Evolutionary conservation across 108 stramenopile species (phyloP), one percentile per base, ranked within the genome.

Genomic region (Cylindrotheca fusiformis): DNA sequence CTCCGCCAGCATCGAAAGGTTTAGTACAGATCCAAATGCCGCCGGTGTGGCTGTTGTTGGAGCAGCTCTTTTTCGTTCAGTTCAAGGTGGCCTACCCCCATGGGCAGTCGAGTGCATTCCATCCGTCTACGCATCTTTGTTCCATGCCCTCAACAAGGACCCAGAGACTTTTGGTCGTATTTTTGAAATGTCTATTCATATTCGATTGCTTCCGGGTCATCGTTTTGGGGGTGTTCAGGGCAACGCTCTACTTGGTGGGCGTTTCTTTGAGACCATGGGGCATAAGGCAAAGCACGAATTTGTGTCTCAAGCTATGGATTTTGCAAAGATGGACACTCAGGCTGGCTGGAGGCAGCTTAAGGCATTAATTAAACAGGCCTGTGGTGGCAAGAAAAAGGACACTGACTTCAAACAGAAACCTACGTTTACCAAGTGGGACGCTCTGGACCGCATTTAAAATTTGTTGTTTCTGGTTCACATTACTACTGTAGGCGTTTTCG

Each of bases 311-410:
- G 71, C 80, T 0, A 63, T 60, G 48, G 86, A 89, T 21, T 47
- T 76, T 10, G 68, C 71, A 31, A 58, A 30, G 27, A 60, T 50
- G 53, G 75, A 82, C 54, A 80, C 55, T n/a, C 24, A 32, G 3
- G 65, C 67, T 3, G 74, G 71, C 18, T 93, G 92, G 92, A 81
- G 76, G 36, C 60, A 81, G 32, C 25, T 93, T 55, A 93, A 93
- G 54, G 65, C 77, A 4, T 49, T 83, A 5, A 54, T 92, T 29
- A 92, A 92, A 60, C 52, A 75, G 55, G 74, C 75, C n/a, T 87
- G 85, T 56, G 91, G 92, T 19, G 92, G 92, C 8, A 93, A 93
- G 72, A 93, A 93, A 68, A 93, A 87, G 47, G 92, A 80, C 32
- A 75, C 88, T 18, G 92, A 85, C 52, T 93, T 86, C 55, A 80